Evolutionary conservation across 1,284 basidiomycete species (phyloP).

Genomic region (Lentinula novae-zelandiae): DNA sequence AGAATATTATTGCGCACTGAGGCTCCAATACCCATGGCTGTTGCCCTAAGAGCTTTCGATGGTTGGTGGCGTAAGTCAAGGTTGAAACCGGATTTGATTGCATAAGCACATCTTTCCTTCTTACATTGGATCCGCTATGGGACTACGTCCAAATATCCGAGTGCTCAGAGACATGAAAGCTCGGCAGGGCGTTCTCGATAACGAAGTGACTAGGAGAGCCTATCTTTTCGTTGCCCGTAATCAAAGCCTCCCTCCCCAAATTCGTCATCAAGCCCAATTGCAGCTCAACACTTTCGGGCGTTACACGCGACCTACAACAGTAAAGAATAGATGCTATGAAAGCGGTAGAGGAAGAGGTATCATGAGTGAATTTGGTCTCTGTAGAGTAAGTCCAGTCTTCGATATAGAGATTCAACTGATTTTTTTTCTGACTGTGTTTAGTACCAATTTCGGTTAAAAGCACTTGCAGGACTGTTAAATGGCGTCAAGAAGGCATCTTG

Average conservation of each 20-base stretch:
- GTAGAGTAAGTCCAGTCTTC: conserved; percentile 57
- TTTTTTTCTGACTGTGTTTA: conserved; percentile 28
- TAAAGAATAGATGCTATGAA: conserved; percentile 86
- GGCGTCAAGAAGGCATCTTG: conserved; percentile 90
- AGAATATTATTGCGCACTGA: background rate
- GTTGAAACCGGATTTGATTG: background rate
- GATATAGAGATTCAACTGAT: conserved; percentile 2
- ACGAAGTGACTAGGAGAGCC: conserved; percentile 81
- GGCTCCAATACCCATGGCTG: conserved; percentile 6
- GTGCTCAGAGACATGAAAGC: conserved; percentile 78
- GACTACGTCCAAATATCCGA: conserved; percentile 40
- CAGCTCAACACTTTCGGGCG: conserved; percentile 86
- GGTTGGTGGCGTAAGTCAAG: background rate
- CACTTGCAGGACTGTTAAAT: conserved; percentile 73
- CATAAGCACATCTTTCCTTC: background rate
- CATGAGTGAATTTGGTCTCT: conserved; percentile 86
- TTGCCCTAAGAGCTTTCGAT: background rate
- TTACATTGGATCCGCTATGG: conserved; percentile 3
- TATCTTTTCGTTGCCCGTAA: conserved; percentile 91
- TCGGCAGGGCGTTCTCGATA: conserved; percentile 62
- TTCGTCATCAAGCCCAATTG: conserved; percentile 95
- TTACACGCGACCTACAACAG: conserved; percentile 78
- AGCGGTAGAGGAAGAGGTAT: conserved; percentile 85
- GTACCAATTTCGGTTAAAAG: conserved; percentile 89
- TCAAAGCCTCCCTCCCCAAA: conserved; percentile 75